Base-by-base conservation (phyloP, 768 basidiomycete genomes). In the Termitomyces sp. region DNA sequence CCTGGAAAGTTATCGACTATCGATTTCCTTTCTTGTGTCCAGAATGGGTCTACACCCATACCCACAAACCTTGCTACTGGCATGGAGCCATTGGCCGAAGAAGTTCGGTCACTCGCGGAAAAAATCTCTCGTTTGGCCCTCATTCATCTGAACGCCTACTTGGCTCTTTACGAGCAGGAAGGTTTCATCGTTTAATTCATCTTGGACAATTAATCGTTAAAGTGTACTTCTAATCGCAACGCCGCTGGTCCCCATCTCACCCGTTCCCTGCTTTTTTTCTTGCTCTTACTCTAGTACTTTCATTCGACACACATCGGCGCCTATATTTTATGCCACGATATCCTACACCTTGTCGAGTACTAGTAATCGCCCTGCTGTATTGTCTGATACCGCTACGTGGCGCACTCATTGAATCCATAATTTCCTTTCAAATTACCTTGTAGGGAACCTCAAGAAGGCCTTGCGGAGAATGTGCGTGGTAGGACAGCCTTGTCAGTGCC, bases 131-230 rank as follows among this genome's bases (percentile, higher is more conserved):
- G 87, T 61, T 80, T 95, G 57, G 86, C 87, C 2, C 76, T 83
- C 51, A 86, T 92, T 66, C 91, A 94, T 72, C 77, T 91, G 56
- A 83, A 86, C 64, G 86, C 90, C 56, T 93, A 91, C 72, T 77
- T 89, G 42, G 83, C 84, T n/a, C 71, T 92, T 59, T 94, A 94
- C 74, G 86, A 90, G 72, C 82, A 83, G 67, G 81, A 86, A 63
- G 84, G 81, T 46, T 86, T 87, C 70, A 73, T 83, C 62, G 69
- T 59, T 42, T 65, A 47, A 63, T 15, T 20, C 31, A 54, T 14
- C 31, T 42, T 50, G 25, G 55, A 60, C 58, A 57, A 50, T 61
- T 53, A 57, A 55, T 56, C 49, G 59, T 60, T 59, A 45, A 57
- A 50, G 52, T 54, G 62, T 60, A 60, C 43, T 37, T 56, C 37